Conservation (phyloP, 208 protist species). For the Histomonas meleagridis region DNA sequence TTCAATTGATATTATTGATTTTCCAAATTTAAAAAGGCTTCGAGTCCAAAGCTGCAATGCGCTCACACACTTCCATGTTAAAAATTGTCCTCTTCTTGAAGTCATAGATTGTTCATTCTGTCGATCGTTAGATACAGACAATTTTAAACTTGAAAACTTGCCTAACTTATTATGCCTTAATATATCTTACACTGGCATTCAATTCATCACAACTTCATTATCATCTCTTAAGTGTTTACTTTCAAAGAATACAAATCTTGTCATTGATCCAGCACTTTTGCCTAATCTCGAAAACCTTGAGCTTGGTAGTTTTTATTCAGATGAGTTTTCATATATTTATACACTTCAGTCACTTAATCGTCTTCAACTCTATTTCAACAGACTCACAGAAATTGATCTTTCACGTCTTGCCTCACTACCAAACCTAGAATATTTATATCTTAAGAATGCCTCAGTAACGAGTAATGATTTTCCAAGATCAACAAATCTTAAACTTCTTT, state of each 20-base stretch:
- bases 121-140: background rate
- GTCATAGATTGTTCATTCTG: background rate
- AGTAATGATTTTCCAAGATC: no score
- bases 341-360: no score
- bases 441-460: no score
- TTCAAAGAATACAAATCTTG: no score
- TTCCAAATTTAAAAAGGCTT: background rate
- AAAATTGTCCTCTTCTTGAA: background rate
- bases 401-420: background rate
- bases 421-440: background rate
- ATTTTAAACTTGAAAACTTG: background rate
- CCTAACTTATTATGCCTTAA: background rate
- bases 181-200: background rate
- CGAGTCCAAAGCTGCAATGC: background rate
- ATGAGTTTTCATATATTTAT: no score
- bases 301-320: no score
- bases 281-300: no score
- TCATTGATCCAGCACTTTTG: no score
- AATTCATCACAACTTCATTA: no score
- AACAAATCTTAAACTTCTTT: background rate
- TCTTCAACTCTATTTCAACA: no score
- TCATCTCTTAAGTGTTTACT: no score
- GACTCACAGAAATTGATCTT: background rate
- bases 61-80: background rate
- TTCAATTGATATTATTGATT: background rate